Base-by-base conservation (phyloP, 345 rosid species). In the Barbarea vulgaris region DNA sequence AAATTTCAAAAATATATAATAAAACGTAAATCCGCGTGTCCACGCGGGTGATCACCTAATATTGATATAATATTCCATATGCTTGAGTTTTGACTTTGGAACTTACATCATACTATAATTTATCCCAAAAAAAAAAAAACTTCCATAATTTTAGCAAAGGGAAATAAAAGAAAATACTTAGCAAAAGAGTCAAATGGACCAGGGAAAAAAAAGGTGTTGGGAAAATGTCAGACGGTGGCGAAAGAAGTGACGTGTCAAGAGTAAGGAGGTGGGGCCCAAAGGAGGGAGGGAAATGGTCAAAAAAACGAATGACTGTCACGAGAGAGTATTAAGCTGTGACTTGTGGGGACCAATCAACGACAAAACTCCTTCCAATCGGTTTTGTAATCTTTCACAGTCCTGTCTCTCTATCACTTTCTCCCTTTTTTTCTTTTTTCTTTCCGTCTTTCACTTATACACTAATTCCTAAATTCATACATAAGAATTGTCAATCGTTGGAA, bases 281-380 rank as follows among this genome's bases (percentile, higher is more conserved):
- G n/a, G n/a, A n/a, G n/a, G n/a, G n/a, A n/a, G 25, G 25, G 47
- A 73, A 25, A 47, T 58, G 62, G 73, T 75, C 25, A 65, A 64
- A 27, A 24, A 74, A 67, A 74, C 67, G 34, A 75, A 51, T 51
- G 56, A 75, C 74, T 51, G 74, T 75, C 67, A 66, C 60, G 63
- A 68, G 76, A 22, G 19, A 24, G 48, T 57, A n/a, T 22, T 44
- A n/a, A 44, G 19, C 19, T 7, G 10, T 15, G n/a, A n/a, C n/a
- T n/a, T n/a, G 65, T 17, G 79, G 73, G 79, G 73, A 75, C 79
- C 79, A 58, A 58, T 75, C 73, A 27, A 75, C 73, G 73, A 67
- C 79, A 56, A 65, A 22, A 46, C 65, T 55, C 37, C 13, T 14
- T 31, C 56, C 56, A 64, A 22, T 63, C 51, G 62, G 24, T 60